A percentile compares a stretch with the other conserved stretches of the same genome.
These are phyloP conservation scores for Cucumis melo DNA, from an alignment of 306 rosid species.

Conservation along the genomic window DNA sequence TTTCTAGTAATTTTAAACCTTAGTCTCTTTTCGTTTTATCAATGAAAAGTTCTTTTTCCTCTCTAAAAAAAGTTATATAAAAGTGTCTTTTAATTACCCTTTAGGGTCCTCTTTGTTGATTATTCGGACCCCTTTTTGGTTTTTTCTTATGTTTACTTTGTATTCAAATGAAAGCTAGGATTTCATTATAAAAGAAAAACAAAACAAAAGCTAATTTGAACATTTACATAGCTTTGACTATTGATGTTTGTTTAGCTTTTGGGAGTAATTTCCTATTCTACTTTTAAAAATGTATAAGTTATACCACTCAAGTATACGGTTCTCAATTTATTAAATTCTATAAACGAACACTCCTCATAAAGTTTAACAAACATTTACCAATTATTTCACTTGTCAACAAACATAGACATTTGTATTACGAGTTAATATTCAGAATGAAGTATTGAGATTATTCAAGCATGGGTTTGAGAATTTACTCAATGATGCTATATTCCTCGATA, in stretches of 20 bases:
- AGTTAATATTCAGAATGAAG: not conserved
- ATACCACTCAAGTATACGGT: not conserved
- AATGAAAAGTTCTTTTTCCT: too few relatives aligned
- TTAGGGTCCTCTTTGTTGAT: too few relatives aligned
- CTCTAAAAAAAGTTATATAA: too few relatives aligned
- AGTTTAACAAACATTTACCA: not conserved
- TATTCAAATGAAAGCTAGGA: too few relatives aligned
- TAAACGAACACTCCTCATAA: not conserved
- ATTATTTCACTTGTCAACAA: not conserved
- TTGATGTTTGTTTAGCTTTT: not conserved
- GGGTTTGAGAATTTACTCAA: conserved; percentile 38
- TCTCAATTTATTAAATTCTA: not conserved
- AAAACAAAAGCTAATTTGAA: too few relatives aligned
- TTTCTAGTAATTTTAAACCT: too few relatives aligned
- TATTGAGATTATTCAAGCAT: not conserved
- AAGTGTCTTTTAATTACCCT: too few relatives aligned
- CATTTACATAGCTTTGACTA: not conserved
- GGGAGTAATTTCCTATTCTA: not conserved
- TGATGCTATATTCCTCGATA: conserved; percentile 70
- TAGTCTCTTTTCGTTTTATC: too few relatives aligned
- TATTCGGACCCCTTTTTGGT: too few relatives aligned
- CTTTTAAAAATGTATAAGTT: not conserved
- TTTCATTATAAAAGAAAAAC: too few relatives aligned
- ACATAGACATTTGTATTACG: not conserved
- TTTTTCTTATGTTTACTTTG: too few relatives aligned